Evolutionary conservation across 1,284 basidiomycete species (phyloP).

Genomic region (Afroboletus lepidellus): DNA sequence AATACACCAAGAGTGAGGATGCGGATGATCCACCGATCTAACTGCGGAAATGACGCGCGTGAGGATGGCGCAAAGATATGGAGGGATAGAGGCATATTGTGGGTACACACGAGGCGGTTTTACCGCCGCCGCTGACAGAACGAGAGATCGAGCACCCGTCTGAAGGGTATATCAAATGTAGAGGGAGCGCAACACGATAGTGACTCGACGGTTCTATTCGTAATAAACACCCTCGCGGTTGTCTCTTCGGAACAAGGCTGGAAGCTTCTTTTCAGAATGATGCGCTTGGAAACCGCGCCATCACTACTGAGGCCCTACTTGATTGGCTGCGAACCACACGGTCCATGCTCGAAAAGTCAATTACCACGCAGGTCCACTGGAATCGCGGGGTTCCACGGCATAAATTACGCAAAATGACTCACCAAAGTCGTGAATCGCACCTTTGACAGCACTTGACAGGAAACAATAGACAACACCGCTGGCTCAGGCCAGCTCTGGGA

Average conservation of each 20-base stretch:
- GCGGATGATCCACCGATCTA: neutral
- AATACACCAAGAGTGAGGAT: neutral
- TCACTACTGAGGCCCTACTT: neutral
- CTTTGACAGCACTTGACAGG: conserved; percentile 2
- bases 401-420: conserved; percentile 5
- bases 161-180: neutral
- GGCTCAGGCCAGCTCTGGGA: conserved; percentile 16
- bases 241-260: neutral
- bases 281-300: neutral
- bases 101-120: neutral
- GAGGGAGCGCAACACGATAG: neutral
- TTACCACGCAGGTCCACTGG: neutral
- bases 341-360: neutral
- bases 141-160: neutral
- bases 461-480: conserved; percentile 1
- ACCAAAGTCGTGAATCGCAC: neutral
- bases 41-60: neutral
- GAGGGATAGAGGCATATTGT: neutral
- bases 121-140: neutral
- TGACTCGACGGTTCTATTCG: neutral
- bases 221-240: neutral
- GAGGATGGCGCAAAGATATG: neutral
- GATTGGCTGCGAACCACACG: conserved; percentile 2
- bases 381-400: neutral
- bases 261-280: neutral